These are phyloP conservation scores for Entomortierella lignicola DNA, from an alignment of 192 early-diverging fungal genomes.

Conservation along the genomic window DNA sequence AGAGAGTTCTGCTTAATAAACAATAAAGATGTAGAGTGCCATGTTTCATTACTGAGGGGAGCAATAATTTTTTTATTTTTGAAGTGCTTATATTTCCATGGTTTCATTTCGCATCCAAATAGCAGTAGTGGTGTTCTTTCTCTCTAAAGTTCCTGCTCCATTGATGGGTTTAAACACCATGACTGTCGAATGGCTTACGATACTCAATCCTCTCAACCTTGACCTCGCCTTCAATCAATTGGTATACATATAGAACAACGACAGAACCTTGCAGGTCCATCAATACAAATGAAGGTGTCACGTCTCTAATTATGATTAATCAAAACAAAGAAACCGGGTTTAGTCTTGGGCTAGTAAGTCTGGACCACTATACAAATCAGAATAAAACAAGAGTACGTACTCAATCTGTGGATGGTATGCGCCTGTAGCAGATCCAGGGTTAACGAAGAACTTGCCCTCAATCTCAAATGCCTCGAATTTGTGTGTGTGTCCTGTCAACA, in stretches of 20 bases:
- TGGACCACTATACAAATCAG: too few species aligned
- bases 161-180: too few species aligned
- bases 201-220: slow-evolving; percentile 95
- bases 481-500: slow-evolving; percentile 91
- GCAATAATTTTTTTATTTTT: too few species aligned
- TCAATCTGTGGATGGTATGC: slow-evolving; percentile 69
- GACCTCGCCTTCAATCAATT: slow-evolving; percentile 90
- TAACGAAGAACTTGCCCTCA: slow-evolving; percentile 92
- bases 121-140: too few species aligned
- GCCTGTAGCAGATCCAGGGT: slow-evolving; percentile 97
- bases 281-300: slow-evolving; percentile 92
- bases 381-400: neutral
- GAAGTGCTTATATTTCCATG: too few species aligned
- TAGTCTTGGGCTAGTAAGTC: too few species aligned
- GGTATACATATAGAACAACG: slow-evolving; percentile 93
- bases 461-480: slow-evolving; percentile 92
- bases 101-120: too few species aligned
- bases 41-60: too few species aligned
- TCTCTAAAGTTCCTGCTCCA: too few species aligned
- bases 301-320: slow-evolving; percentile 60
- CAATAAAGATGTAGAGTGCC: too few species aligned
- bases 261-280: slow-evolving; percentile 88
- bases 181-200: slow-evolving; percentile 62
- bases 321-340: too few species aligned
- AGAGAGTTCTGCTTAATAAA: slow-evolving; percentile 3